Conservation (phyloP, 2,329 filamentous ascomycete genomes). For the Zalaria sp. region DNA sequence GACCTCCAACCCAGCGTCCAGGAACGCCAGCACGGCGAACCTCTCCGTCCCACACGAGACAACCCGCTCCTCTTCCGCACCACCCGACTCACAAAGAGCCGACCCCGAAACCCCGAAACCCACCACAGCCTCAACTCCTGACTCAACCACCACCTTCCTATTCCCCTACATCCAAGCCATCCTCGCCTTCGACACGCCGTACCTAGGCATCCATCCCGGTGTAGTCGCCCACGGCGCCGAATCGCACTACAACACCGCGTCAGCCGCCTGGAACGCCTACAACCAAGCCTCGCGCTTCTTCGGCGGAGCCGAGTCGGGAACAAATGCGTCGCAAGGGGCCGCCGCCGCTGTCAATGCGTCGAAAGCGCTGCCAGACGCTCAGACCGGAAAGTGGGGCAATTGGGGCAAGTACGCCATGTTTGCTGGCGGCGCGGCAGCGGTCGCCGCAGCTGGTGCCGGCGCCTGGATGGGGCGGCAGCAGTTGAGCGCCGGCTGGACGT, state of each 20-base stretch:
- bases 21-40: constrained; percentile 2
- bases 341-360: constrained; percentile 11
- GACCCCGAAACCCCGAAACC: not conserved
- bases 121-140: constrained; percentile 18
- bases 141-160: constrained; percentile 46
- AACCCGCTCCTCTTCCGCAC: constrained; percentile 6
- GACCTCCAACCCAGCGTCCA: constrained; percentile 1
- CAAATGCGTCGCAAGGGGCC: constrained; percentile 8
- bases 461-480: constrained; percentile 77
- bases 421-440: constrained; percentile 66
- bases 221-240: constrained; percentile 81
- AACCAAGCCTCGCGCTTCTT: constrained; percentile 49
- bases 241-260: constrained; percentile 65
- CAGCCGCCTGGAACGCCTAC: constrained; percentile 52
- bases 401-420: constrained; percentile 81
- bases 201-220: constrained; percentile 64
- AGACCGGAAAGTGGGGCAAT: constrained; percentile 46
- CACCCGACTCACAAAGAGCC: constrained; percentile 3
- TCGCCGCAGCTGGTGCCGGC: constrained; percentile 70
- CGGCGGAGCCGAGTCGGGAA: constrained; percentile 24
- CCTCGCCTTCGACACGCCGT: constrained; percentile 89
- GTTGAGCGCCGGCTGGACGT: constrained; percentile 60
- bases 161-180: constrained; percentile 88
- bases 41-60: constrained; percentile 3
- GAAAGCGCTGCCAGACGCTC: constrained; percentile 16